Conservation (phyloP, 495 filamentous ascomycete genomes). For the Penicillium macrosclerotiorum region DNA sequence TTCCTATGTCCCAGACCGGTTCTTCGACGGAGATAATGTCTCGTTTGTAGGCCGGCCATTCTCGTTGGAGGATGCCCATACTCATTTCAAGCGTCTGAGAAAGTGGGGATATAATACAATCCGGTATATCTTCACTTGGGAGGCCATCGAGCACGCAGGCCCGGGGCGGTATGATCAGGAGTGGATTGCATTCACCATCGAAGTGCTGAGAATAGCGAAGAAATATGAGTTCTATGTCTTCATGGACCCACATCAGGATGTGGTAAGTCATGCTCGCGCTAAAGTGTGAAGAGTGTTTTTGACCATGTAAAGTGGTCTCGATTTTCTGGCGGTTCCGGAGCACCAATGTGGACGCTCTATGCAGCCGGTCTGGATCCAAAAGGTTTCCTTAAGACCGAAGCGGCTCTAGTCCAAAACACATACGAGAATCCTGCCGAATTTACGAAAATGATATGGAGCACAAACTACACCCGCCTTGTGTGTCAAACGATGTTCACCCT, state of each 20-base stretch:
- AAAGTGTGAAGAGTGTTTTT: slow-evolving; percentile 2
- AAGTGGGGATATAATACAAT: slow-evolving; percentile 94
- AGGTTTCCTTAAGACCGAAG: slow-evolving; percentile 81
- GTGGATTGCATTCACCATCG: slow-evolving; percentile 88
- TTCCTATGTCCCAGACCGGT: slow-evolving; percentile 72
- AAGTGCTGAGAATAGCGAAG: slow-evolving; percentile 77
- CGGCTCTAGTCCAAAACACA: slow-evolving; percentile 91
- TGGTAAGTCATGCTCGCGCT: slow-evolving; percentile 53
- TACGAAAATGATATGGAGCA: slow-evolving; percentile 99
- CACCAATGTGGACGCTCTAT: slow-evolving; percentile 97
- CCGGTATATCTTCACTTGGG: slow-evolving; percentile 96
- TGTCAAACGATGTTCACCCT: slow-evolving; percentile 91
- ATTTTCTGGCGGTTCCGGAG: slow-evolving; percentile 90
- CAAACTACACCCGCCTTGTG: slow-evolving; percentile 86
- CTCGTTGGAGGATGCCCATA: slow-evolving; percentile 72
- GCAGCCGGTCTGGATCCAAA: slow-evolving; percentile 86
- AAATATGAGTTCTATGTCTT: slow-evolving; percentile 92
- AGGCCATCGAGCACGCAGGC: slow-evolving; percentile 92
- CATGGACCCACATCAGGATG: slow-evolving; percentile 98
- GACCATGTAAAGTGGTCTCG: slow-evolving; percentile 71
- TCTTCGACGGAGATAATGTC: slow-evolving; percentile 90
- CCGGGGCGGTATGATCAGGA: slow-evolving; percentile 95
- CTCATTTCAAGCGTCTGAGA: slow-evolving; percentile 82
- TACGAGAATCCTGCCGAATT: slow-evolving; percentile 83
- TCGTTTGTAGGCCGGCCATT: slow-evolving; percentile 90